Conservation (phyloP, 148 eudicot species). For the Salicornia ramosissima region DNA sequence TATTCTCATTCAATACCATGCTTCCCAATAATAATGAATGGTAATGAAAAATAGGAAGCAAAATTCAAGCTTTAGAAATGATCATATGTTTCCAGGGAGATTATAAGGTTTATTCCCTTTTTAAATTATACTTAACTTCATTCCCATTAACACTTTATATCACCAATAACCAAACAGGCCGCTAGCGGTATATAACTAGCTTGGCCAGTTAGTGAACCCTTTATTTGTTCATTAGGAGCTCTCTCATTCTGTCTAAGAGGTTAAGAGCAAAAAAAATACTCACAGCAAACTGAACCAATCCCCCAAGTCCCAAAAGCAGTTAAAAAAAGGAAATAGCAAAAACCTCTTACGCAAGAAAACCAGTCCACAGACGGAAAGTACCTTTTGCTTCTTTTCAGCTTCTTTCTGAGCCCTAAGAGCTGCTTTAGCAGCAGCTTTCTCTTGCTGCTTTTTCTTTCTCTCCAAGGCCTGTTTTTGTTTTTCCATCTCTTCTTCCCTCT, state of each 20-base stretch:
- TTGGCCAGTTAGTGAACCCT: no score
- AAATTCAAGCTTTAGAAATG: no score
- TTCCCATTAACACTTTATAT: no score
- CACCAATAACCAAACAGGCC: no score
- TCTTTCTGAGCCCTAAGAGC: constrained; percentile 80
- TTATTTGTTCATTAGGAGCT: background rate
- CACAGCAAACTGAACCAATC: background rate
- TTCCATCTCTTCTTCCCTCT: constrained; percentile 71
- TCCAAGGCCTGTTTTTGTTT: constrained; percentile 73
- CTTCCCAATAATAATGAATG: no score
- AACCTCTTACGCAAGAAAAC: background rate
- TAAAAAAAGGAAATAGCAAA: background rate
- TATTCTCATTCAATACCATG: no score
- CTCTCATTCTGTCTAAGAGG: background rate
- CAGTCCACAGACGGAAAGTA: constrained; percentile 10
- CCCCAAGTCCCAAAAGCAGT: background rate
- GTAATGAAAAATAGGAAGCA: no score
- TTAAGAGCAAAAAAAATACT: background rate
- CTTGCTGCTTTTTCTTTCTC: constrained; percentile 84
- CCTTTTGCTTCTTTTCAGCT: constrained; percentile 95
- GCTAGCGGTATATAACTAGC: no score
- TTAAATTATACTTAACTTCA: no score
- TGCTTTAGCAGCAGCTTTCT: constrained; percentile 87
- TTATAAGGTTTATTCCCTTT: no score
- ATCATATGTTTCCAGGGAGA: no score